Evolutionary conservation across 164 flowering plant genomes (phyloP).

Genomic region (Stephania yunnanensis): DNA sequence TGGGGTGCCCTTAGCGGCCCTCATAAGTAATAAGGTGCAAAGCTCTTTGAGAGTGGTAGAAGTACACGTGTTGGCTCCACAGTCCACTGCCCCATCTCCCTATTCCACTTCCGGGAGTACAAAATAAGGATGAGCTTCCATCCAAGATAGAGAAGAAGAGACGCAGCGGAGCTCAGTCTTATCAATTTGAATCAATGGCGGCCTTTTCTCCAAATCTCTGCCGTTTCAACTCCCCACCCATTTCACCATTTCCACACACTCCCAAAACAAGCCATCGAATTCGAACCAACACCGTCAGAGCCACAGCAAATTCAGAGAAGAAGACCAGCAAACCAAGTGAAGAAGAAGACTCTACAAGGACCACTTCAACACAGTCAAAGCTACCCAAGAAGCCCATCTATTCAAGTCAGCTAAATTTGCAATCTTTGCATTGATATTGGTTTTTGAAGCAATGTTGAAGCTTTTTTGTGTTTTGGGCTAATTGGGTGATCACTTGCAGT

Average conservation of each 20-base stretch:
- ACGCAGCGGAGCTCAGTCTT: background rate
- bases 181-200: slow-evolving; percentile 25
- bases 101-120: background rate
- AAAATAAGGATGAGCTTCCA: background rate
- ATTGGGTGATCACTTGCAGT: slow-evolving; percentile 30
- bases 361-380: slow-evolving; percentile 23
- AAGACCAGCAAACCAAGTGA: slow-evolving; percentile 12
- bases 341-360: slow-evolving; percentile 9
- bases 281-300: slow-evolving; percentile 15
- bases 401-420: slow-evolving; percentile 37
- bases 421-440: background rate
- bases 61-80: background rate
- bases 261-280: slow-evolving; percentile 21
- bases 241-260: slow-evolving; percentile 23
- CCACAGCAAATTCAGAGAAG: slow-evolving; percentile 25
- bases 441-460: background rate
- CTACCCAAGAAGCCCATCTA: slow-evolving; percentile 57
- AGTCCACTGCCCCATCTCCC: background rate
- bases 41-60: too few species aligned
- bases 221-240: slow-evolving; percentile 22
- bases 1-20: too few species aligned
- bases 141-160: background rate
- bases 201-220: slow-evolving; percentile 39
- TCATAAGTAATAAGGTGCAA: too few species aligned
- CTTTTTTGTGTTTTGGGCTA: background rate